phyloP scores from a whole-genome alignment of 1,284 basidiomycete genomes.

The Apiotrichum brassicae region DNA sequence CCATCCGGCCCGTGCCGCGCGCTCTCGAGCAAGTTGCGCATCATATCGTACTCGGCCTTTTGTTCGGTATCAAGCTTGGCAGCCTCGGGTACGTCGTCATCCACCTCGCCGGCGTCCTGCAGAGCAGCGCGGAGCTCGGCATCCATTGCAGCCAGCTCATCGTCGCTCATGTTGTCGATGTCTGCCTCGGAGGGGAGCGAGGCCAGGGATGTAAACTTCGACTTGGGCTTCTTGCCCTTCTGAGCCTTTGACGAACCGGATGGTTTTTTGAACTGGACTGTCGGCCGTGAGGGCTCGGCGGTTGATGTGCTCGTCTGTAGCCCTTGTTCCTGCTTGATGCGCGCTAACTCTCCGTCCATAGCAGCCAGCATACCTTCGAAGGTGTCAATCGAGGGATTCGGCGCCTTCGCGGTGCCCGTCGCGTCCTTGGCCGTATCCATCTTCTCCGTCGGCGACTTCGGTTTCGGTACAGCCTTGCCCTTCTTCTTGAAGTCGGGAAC shows the following conservation, averaged over 20 bases:
- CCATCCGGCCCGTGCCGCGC: slow-evolving; percentile 80
- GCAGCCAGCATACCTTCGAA: slow-evolving; percentile 93
- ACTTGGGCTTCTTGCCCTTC: background rate
- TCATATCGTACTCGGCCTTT: slow-evolving; percentile 74
- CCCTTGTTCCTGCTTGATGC: slow-evolving; percentile 10
- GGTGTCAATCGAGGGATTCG: slow-evolving; percentile 67
- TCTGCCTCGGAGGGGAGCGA: slow-evolving; percentile 40
- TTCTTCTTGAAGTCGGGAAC: slow-evolving; percentile 10
- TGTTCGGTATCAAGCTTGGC: slow-evolving; percentile 52
- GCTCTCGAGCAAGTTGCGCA: slow-evolving; percentile 92
- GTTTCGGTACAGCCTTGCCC: background rate
- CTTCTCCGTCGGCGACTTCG: background rate
- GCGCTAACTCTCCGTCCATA: slow-evolving; percentile 74
- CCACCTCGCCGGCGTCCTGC: slow-evolving; percentile 49
- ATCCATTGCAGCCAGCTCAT: slow-evolving; percentile 74
- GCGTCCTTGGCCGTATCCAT: background rate
- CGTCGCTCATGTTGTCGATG: slow-evolving; percentile 52
- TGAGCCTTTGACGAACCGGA: background rate
- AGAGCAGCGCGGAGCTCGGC: slow-evolving; percentile 67
- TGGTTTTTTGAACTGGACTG: slow-evolving; percentile 6
- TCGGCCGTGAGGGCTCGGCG: background rate
- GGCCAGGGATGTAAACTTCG: slow-evolving; percentile 6
- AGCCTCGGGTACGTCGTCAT: slow-evolving; percentile 43
- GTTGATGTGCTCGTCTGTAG: too few species aligned
- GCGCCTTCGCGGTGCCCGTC: background rate